Evolutionary conservation across 257 asterid genomes (phyloP).

Genomic region (Capsicum rhomboideum): DNA sequence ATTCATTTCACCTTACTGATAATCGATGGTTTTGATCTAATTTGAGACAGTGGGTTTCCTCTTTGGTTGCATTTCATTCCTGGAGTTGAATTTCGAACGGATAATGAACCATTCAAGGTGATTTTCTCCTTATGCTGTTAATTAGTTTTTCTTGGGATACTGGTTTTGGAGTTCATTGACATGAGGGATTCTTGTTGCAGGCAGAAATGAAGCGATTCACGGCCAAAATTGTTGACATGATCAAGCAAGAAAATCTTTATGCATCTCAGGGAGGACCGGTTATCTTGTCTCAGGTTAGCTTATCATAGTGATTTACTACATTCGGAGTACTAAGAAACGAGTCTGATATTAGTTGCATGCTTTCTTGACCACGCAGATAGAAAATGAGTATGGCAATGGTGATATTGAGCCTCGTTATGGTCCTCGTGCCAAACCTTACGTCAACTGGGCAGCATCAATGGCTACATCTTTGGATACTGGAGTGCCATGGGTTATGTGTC

Average conservation of each 20-base stretch:
- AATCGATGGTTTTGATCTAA: background rate
- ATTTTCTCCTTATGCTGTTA: conserved; percentile 1
- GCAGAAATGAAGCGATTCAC: conserved; percentile 91
- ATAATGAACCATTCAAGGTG: conserved; percentile 77
- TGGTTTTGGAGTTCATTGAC: background rate
- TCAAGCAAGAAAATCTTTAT: conserved; percentile 72
- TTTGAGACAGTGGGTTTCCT: conserved; percentile 78
- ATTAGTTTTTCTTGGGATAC: background rate
- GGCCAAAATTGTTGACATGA: conserved; percentile 71
- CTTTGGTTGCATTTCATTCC: conserved; percentile 89
- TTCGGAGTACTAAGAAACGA: background rate
- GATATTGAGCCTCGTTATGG: conserved; percentile 48
- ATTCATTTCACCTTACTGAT: background rate
- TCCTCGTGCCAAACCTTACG: conserved; percentile 51
- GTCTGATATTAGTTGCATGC: background rate
- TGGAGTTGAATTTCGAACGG: conserved; percentile 66
- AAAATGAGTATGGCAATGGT: conserved; percentile 80
- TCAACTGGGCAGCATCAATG: conserved; percentile 88
- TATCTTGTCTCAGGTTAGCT: conserved; percentile 72
- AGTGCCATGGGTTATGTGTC: conserved; percentile 98
- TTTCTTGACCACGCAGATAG: conserved; percentile 39
- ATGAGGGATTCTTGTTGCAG: conserved; percentile 19
- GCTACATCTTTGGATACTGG: conserved; percentile 71
- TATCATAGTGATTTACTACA: background rate
- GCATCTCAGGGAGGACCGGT: conserved; percentile 95